Conservation (phyloP, 208 protist genomes). For the Trypanosoma caninum region DNA sequence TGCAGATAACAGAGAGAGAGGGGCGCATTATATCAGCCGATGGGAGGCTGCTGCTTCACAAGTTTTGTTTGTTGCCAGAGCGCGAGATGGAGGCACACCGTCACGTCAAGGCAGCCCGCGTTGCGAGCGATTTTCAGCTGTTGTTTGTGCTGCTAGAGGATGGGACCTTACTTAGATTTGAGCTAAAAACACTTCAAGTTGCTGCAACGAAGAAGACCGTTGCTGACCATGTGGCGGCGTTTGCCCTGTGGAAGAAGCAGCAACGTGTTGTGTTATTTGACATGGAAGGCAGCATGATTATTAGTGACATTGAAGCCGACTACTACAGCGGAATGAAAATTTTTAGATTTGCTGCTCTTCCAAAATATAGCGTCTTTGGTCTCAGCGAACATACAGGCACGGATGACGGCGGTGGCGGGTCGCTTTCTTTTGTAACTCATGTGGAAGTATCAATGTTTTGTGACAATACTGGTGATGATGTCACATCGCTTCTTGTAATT, state of each 20-base stretch:
- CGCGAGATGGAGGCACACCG: constrained; percentile 7
- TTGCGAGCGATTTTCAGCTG: constrained; percentile 7
- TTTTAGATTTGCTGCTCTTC: constrained; percentile 23
- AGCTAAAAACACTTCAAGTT: background rate
- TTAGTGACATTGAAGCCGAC: constrained; percentile 26
- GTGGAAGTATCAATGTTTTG: constrained; percentile 30
- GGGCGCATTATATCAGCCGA: constrained; percentile 57
- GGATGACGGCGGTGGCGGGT: constrained; percentile 15
- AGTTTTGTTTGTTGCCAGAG: constrained; percentile 22
- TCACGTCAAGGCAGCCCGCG: constrained; percentile 6
- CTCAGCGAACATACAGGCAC: constrained; percentile 20
- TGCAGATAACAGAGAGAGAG: constrained; percentile 80
- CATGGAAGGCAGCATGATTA: constrained; percentile 29
- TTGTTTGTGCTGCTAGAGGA: constrained; percentile 25
- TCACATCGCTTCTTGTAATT: constrained; percentile 49
- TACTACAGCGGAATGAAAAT: background rate
- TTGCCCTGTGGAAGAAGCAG: constrained; percentile 31
- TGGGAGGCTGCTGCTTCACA: constrained; percentile 39
- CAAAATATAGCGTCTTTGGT: constrained; percentile 37
- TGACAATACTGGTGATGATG: constrained; percentile 4
- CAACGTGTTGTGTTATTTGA: constrained; percentile 27
- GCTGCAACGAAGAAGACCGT: constrained; percentile 24
- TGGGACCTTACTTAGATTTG: constrained; percentile 19
- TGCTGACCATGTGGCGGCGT: constrained; percentile 29
- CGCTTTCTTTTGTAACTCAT: constrained; percentile 54